Evolutionary conservation across 2,329 filamentous ascomycete species (phyloP), one percentile per base, ranked within the genome.

Genomic region (Fusarium circinatum): DNA sequence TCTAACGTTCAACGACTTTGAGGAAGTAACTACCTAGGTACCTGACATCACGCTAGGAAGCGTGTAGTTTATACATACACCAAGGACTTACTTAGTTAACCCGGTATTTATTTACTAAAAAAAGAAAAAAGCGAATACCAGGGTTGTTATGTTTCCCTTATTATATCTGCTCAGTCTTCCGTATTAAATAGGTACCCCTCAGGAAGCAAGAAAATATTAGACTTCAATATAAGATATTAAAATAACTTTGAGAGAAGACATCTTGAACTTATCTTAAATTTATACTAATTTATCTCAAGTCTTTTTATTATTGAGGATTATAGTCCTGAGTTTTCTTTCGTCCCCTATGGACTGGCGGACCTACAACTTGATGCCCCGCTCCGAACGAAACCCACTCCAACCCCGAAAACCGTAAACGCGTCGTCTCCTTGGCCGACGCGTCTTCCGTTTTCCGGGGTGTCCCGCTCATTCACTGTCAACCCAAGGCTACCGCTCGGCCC

Each of bases 321-420:
- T 11, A 14, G 26, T 48, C 45, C 45, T 22, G 7, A 28, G 26
- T 28, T 48, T 28, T 48, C 26, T 28, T 48, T 28, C 13, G 20
- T 47, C 45, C 18, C 26, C 5, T 26, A 14, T 47, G 15, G 28
- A 28, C 22, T 32, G 34, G 36, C 52, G 36, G 44, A 38, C 49
- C 24, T 45, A 32, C 26, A 64, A 17, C 24, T 13, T 51, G 28
- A 47, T 39, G 66, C 38, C 59, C 71, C 68, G 62, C 71, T 45
- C 71, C 69, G 72, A 42, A 32, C 32, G 11, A 20, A 51, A 47
- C 60, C 73, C 73, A 75, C 62, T 63, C 42, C 12, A 54, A 20
- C 20, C 18, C 73, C 69, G 72, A 63, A 70, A 68, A 44, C 67
- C 67, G 67, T 48, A 52, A 71, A 68, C 73, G 73, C 73, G 73